Percentiles rank a stretch among this genome's conserved stretches.
Conservation (phyloP, 1,139 yeast species). For the Geotrichum reessii region DNA sequence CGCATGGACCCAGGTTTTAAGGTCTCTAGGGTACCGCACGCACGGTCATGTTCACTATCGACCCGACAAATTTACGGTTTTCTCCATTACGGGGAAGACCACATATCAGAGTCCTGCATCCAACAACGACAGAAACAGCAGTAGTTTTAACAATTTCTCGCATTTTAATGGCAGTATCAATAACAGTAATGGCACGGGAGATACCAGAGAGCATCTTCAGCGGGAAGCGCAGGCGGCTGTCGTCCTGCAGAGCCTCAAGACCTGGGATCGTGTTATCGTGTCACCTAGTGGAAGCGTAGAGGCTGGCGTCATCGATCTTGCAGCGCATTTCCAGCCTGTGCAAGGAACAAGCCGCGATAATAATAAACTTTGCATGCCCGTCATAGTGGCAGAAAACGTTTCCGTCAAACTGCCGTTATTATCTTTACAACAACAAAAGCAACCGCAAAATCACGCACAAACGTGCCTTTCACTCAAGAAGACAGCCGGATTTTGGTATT, state of each 20-base stretch:
- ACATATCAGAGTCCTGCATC: background rate
- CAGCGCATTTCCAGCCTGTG: conserved; percentile 5
- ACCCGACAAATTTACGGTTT: background rate
- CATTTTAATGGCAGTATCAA: background rate
- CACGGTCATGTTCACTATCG: background rate
- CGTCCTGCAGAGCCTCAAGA: background rate
- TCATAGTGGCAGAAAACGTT: background rate
- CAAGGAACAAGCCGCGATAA: conserved; percentile 1
- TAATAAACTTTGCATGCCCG: background rate
- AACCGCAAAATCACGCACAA: background rate
- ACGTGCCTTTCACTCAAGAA: background rate
- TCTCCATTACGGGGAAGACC: background rate
- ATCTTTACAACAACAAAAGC: background rate
- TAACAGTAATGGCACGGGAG: background rate
- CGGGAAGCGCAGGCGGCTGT: background rate
- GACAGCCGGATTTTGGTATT: conserved; percentile 69
- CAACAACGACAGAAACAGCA: background rate
- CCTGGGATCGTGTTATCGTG: background rate
- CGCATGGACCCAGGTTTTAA: conserved; percentile 2
- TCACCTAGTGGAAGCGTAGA: background rate
- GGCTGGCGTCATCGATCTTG: background rate
- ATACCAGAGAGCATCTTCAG: background rate
- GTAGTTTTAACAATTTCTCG: too few relatives aligned
- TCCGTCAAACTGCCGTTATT: background rate
- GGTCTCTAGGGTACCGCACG: background rate